These are phyloP conservation scores for Umbelopsis sp. DNA, from an alignment of 192 early-diverging fungal species.

Conservation along the genomic window DNA sequence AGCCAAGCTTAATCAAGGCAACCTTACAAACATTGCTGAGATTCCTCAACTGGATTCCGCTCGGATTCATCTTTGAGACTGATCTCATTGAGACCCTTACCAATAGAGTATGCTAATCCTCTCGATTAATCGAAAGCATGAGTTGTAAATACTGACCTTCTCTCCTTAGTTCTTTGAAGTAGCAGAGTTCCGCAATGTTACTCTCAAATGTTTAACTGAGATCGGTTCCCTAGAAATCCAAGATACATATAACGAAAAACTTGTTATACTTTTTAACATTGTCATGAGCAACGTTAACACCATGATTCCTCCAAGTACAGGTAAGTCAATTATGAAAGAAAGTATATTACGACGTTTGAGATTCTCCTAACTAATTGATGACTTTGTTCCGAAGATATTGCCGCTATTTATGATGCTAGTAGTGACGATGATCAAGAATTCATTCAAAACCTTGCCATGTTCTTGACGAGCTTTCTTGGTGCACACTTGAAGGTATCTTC, in stretches of 20 bases:
- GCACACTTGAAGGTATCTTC: conserved; percentile 77
- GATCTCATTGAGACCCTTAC: conserved; percentile 84
- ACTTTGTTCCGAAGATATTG: conserved; percentile 62
- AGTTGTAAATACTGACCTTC: conserved; percentile 14
- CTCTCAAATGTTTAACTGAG: conserved; percentile 96
- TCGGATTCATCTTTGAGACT: conserved; percentile 98
- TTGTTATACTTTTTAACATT: conserved; percentile 85
- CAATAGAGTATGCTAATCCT: conserved; percentile 61
- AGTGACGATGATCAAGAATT: conserved; percentile 92
- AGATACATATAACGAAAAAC: conserved; percentile 82
- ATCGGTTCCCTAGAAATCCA: conserved; percentile 87
- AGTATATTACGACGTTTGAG: not conserved
- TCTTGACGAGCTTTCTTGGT: conserved; percentile 85
- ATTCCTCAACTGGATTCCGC: conserved; percentile 98
- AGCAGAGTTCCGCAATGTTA: conserved; percentile 87
- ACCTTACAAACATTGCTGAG: conserved; percentile 94
- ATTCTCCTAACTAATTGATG: not conserved
- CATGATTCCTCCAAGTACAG: conserved; percentile 67
- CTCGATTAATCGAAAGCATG: not conserved
- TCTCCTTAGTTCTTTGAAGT: conserved; percentile 76
- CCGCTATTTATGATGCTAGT: conserved; percentile 78
- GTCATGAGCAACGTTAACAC: conserved; percentile 69
- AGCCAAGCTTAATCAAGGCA: conserved; percentile 86
- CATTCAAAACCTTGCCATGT: conserved; percentile 94
- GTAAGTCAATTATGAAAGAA: conserved; percentile 44